Percentiles rank a stretch among this genome's conserved stretches.
Conservation (phyloP, 2,329 filamentous ascomycete species). For the Grosmannia serpens region DNA sequence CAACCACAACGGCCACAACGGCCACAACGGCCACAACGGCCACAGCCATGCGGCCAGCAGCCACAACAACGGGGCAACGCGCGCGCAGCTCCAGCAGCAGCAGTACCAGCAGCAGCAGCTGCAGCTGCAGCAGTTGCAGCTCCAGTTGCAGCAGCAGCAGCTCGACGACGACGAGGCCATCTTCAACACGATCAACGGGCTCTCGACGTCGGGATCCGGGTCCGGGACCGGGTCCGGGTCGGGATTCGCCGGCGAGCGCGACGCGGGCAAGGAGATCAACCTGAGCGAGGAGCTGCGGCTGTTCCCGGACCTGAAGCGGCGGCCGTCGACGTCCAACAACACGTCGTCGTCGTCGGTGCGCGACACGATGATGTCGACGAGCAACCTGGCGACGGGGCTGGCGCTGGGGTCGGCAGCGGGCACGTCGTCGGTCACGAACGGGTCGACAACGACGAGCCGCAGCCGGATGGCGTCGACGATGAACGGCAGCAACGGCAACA, state of each 20-base stretch:
- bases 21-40: conserved; percentile 4
- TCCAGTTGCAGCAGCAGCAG: not conserved
- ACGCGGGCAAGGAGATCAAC: conserved; percentile 9
- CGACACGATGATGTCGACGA: conserved; percentile 2
- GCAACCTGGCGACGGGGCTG: not conserved
- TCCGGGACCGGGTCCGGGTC: not conserved
- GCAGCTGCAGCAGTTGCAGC: not conserved
- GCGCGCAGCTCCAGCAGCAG: not conserved
- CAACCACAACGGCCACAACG: not conserved
- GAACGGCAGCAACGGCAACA: not conserved
- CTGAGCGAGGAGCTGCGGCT: conserved; percentile 11
- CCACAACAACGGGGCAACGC: not conserved
- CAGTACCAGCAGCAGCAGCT: not conserved
- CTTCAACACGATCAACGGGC: conserved; percentile 1
- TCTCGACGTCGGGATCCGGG: not conserved
- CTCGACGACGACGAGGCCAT: conserved; percentile 4
- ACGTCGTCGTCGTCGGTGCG: conserved; percentile 10
- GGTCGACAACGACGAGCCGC: not conserved
- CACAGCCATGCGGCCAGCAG: not conserved
- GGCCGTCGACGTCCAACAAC: conserved; percentile 17
- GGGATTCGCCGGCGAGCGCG: conserved; percentile 11
- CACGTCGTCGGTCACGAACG: not conserved
- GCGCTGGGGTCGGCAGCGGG: not conserved
- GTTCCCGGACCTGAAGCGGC: conserved; percentile 11
- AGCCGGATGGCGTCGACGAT: conserved; percentile 8